Evolutionary conservation across 2,329 filamentous ascomycete species (phyloP).

Genomic region (Didymella lethalis): DNA sequence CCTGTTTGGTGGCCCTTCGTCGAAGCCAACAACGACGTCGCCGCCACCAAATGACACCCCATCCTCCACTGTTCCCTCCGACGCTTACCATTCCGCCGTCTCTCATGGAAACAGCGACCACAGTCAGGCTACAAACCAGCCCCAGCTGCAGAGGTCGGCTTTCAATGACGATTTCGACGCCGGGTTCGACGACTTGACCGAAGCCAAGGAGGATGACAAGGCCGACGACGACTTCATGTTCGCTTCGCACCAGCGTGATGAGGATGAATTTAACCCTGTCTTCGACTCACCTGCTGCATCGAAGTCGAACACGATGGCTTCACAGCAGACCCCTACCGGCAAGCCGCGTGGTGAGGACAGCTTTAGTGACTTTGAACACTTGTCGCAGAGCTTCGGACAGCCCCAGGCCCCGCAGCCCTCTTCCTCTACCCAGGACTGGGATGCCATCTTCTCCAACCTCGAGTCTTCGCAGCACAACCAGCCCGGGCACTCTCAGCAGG

Average conservation of each 20-base stretch:
- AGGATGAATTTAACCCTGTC: slow-evolving; percentile 80
- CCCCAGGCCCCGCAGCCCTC: slow-evolving; percentile 52
- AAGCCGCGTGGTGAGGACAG: slow-evolving; percentile 53
- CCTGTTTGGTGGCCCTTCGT: slow-evolving; percentile 49
- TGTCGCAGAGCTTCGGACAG: slow-evolving; percentile 52
- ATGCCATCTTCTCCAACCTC: slow-evolving; percentile 86
- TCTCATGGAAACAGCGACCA: slow-evolving; percentile 48
- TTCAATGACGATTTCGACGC: slow-evolving; percentile 79
- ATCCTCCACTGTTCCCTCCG: slow-evolving; percentile 52
- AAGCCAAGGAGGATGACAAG: slow-evolving; percentile 77
- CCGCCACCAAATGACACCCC: slow-evolving; percentile 51
- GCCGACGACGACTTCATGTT: slow-evolving; percentile 84
- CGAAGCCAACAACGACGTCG: slow-evolving; percentile 49
- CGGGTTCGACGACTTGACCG: slow-evolving; percentile 82
- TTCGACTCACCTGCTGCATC: slow-evolving; percentile 72
- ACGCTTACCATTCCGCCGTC: slow-evolving; percentile 53
- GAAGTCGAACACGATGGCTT: slow-evolving; percentile 58
- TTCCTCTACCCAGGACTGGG: slow-evolving; percentile 78
- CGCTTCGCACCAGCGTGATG: slow-evolving; percentile 66
- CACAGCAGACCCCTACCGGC: slow-evolving; percentile 53
- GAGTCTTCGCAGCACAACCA: slow-evolving; percentile 60
- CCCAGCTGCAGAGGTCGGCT: slow-evolving; percentile 57
- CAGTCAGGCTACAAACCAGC: slow-evolving; percentile 41
- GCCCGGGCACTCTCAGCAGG: slow-evolving; percentile 41
- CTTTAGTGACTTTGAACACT: slow-evolving; percentile 60